A percentile compares a stretch with the other conserved stretches of the same genome.
phyloP scores from a whole-genome alignment of 1,139 yeast genomes.

The Yamadazyma dushanensis region DNA sequence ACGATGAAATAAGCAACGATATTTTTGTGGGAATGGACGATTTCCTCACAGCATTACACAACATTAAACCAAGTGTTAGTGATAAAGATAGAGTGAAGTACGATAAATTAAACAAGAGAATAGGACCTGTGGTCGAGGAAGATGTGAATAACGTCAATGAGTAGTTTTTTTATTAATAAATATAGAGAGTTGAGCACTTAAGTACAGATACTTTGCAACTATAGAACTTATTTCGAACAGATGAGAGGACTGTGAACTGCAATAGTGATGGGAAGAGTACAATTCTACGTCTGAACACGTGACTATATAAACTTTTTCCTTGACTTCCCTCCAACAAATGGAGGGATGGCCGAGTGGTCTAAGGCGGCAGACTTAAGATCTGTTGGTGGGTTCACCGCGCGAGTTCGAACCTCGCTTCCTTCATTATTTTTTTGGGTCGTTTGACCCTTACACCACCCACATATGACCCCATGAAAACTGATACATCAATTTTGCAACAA shows the following conservation, averaged over 20 bases:
- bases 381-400: conserved; percentile 67
- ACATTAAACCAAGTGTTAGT: conserved; percentile 87
- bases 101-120: conserved; percentile 57
- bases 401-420: conserved; percentile 88
- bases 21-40: conserved; percentile 64
- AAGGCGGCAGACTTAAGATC: conserved; percentile 59
- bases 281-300: no score
- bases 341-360: conserved; percentile 60
- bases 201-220: no score
- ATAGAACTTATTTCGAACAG: no score
- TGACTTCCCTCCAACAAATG: no score
- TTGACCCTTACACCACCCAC: background rate
- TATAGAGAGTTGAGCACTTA: no score
- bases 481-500: conserved; percentile 3
- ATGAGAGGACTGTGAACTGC: no score
- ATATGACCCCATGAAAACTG: background rate
- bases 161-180: background rate
- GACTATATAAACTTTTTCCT: no score
- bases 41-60: conserved; percentile 67
- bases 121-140: conserved; percentile 30
- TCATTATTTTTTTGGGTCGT: conserved; percentile 51
- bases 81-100: conserved; percentile 81
- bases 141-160: conserved; percentile 1
- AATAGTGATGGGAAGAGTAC: no score
- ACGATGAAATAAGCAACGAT: conserved; percentile 24